Evolutionary conservation across 2,329 filamentous ascomycete species (phyloP), one percentile per base, ranked within the genome.

Genomic region (Botrytis tulipae): DNA sequence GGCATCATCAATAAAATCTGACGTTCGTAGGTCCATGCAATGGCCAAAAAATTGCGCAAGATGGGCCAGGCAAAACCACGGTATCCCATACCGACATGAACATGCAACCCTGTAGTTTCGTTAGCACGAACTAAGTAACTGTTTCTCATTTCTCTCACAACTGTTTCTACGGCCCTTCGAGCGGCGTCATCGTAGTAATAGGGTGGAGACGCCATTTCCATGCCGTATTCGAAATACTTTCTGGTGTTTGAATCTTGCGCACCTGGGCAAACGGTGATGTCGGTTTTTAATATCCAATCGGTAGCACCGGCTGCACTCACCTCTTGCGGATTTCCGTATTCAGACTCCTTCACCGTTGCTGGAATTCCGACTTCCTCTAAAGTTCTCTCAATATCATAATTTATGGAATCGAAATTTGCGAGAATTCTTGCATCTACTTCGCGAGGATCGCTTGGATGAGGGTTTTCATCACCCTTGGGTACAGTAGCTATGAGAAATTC

Each of bases 31-130:
- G 78, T 77, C 63, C 77, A 77, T 29, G 76, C 71, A n/a, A 80
- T 73, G 7, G 75, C 75, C 22, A 80, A n/a, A 18, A 82, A 61
- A 42, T 81, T 81, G 66, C 78, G 78, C 25, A 82, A 48, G 1
- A 76, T 77, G 5, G 66, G 32, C 16, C 78, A 69, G 14, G 75
- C 62, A 32, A 81, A 79, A 0, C 77, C 76, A 25, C 72, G 29
- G 9, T 51, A 42, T 9, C 76, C 75, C 18, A 80, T 77, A 3
- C 81, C 81, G 42, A 82, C 69, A 66, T 83, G 81, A 59, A 82
- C 78, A 65, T 82, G 81, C 0, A 81, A 32, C 0, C 79, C 80
- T 40, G 75, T 77, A 2, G 69, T 74, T 2, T 72, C 12, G 71
- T 82, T 80, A 44, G 75, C 68, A 20, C 76, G 59, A 25, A 79